A percentile compares a stretch with the other conserved stretches of the same genome.
Conservation (phyloP, 148 eudicot species). For the Simmondsia chinensis region DNA sequence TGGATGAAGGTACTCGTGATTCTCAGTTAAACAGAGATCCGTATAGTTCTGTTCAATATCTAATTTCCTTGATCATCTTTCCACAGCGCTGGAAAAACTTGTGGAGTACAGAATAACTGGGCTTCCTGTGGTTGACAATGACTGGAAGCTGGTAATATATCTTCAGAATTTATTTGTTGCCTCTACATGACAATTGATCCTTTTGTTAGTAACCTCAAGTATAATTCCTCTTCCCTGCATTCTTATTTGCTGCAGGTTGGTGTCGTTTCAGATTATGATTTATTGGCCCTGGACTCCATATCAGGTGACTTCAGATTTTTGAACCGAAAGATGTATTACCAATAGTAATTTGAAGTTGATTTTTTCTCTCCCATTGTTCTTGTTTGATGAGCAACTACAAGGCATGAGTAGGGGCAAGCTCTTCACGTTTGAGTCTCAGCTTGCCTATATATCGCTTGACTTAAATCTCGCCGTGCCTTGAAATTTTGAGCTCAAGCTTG, state of each 20-base stretch:
- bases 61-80: not conserved
- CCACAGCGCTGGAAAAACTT: constrained; percentile 33
- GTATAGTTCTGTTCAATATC: not conserved
- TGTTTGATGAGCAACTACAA: constrained; percentile 2
- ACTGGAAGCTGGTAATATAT: constrained; percentile 76
- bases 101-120: constrained; percentile 78
- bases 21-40: not conserved
- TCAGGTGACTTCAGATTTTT: constrained; percentile 52
- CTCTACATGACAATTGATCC: constrained; percentile 4
- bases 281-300: constrained; percentile 81
- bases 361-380: too few species aligned
- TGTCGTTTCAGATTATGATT: constrained; percentile 87
- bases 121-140: constrained; percentile 78
- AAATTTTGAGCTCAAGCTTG: too few species aligned
- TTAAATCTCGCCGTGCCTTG: too few species aligned
- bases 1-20: constrained; percentile 55
- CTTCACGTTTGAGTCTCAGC: too few species aligned
- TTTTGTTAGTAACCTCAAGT: too few species aligned
- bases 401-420: too few species aligned
- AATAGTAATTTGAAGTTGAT: too few species aligned
- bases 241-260: constrained; percentile 68
- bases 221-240: too few species aligned
- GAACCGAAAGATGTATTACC: too few species aligned
- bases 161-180: not conserved
- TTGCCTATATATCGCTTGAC: too few species aligned